Base-by-base conservation (phyloP, 2,329 filamentous ascomycete genomes). In the Xylogone sp. region DNA sequence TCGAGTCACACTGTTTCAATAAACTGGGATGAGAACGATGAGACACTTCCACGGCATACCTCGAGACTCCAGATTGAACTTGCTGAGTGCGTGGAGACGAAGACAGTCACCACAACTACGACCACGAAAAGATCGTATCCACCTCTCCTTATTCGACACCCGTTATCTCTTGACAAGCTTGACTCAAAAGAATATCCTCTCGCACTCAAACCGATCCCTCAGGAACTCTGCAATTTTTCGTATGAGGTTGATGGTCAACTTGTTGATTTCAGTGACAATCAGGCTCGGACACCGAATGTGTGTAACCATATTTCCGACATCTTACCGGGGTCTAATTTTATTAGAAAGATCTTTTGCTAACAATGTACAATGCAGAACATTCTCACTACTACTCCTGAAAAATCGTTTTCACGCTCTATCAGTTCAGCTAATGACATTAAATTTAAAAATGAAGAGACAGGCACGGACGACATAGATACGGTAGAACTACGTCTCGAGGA, bases 181-280 rank as follows among this genome's bases (percentile, higher is more conserved):
- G 91, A 97, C 69, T 78, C 87, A 13, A 96, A 95, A 68, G 84
- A 94, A 62, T 99, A 96, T 68, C 94, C 94, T 39, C 76, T 99
- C 24, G 93, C 93, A 34, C 79, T 82, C 56, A 85, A 88, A 46
- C 87, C 90, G 1, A 96, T 92, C 1, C 94, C 94, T 2, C 81
- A 84, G 16, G 85, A 88, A 48, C 75, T 99, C 54, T 83, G 84
- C 56, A 84, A 84, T 51, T 87, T 97, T 65, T 84, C 81, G 42
- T 92, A 96, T 61, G 83, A 86, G 48, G 73, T 88, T 31, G 81
- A 82, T 45, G 81, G 83, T 43, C 74, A 76, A 52, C 73, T 81
- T 7, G 77, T 83, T n/a, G 72, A 77, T 31, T 86, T 87, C 55
- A 74, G 78, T 51, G 84, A 87, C 42, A 21, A 42, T 42, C 46